Evolutionary conservation across 202 grass and related monocot species (phyloP).

Genomic region (Elaeis oleifera): DNA sequence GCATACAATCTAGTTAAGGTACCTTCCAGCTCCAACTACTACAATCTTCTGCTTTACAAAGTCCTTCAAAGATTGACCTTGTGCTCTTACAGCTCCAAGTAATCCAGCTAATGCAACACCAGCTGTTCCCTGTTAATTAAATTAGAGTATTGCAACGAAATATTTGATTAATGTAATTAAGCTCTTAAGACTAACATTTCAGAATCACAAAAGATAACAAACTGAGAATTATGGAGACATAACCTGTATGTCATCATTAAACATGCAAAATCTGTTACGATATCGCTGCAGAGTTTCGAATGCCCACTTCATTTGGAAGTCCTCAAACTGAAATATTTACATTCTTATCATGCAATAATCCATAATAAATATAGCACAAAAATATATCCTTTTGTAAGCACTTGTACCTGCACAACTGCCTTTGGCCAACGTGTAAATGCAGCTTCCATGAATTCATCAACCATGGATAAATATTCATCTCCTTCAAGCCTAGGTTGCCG

Average conservation of each 20-base stretch:
- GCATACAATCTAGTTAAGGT: conserved; percentile 30
- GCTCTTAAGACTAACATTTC: too few relatives aligned
- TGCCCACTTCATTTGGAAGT: conserved; percentile 99
- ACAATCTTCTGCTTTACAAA: conserved; percentile 91
- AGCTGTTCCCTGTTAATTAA: conserved; percentile 66
- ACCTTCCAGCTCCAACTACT: conserved; percentile 97
- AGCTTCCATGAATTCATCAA: conserved; percentile 99
- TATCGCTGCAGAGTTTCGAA: conserved; percentile 96
- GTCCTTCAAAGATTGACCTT: conserved; percentile 61
- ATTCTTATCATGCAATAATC: conserved; percentile 14
- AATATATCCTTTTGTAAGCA: conserved; percentile 19
- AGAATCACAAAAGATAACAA: conserved; percentile 9
- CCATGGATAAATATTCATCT: conserved; percentile 81
- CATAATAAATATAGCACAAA: conserved; percentile 20
- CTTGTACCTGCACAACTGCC: conserved; percentile 80
- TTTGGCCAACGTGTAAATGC: conserved; percentile 87
- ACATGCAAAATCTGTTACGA: conserved; percentile 82
- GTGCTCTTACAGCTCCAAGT: conserved; percentile 87
- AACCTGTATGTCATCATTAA: conserved; percentile 95
- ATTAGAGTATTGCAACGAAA: conserved; percentile 5
- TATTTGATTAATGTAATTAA: too few relatives aligned
- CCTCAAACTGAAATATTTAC: conserved; percentile 72
- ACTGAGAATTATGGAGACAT: conserved; percentile 9
- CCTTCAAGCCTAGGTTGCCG: conserved; percentile 86
- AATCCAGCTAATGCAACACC: conserved; percentile 97